These are phyloP conservation scores for Euphorbia tirucalli DNA, from an alignment of 345 rosid genomes.

Conservation along the genomic window DNA sequence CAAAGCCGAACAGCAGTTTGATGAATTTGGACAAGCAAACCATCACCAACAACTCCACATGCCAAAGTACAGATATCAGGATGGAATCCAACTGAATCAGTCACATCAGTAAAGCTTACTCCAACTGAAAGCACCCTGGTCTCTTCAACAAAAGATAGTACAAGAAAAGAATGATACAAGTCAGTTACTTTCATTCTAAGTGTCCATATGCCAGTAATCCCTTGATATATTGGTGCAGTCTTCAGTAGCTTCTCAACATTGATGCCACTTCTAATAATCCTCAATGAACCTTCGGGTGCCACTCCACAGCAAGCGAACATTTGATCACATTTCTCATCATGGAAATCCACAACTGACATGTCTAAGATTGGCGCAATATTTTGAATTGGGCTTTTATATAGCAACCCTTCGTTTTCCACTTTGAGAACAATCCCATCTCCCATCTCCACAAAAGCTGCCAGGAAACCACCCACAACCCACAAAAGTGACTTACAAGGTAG, in stretches of 20 bases:
- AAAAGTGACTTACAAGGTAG: conserved; percentile 77
- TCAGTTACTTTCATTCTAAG: conserved; percentile 68
- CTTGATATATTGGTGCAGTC: conserved; percentile 89
- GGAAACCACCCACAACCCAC: conserved; percentile 83
- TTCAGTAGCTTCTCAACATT: conserved; percentile 77
- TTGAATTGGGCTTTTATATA: conserved; percentile 62
- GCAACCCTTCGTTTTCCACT: conserved; percentile 64
- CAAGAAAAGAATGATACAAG: conserved; percentile 86
- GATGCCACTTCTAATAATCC: conserved; percentile 83
- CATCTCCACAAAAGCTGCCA: conserved; percentile 86
- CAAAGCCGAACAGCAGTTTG: conserved; percentile 80
- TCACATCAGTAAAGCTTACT: conserved; percentile 87
- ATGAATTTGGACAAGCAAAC: conserved; percentile 85
- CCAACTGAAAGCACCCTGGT: conserved; percentile 95
- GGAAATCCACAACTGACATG: conserved; percentile 79
- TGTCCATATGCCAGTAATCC: conserved; percentile 93
- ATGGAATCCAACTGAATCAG: conserved; percentile 91
- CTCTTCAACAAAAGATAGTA: conserved; percentile 93
- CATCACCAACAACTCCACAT: conserved; percentile 82
- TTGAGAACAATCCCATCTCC: conserved; percentile 87
- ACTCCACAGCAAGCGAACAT: conserved; percentile 95
- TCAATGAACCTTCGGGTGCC: conserved; percentile 93
- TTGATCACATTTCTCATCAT: conserved; percentile 85
- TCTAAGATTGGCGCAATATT: conserved; percentile 91
- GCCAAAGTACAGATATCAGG: conserved; percentile 94